A percentile compares a stretch with the other conserved stretches of the same genome.
Conservation (phyloP, 805 yeast genomes). For the Yarrowia phangngaensis region DNA sequence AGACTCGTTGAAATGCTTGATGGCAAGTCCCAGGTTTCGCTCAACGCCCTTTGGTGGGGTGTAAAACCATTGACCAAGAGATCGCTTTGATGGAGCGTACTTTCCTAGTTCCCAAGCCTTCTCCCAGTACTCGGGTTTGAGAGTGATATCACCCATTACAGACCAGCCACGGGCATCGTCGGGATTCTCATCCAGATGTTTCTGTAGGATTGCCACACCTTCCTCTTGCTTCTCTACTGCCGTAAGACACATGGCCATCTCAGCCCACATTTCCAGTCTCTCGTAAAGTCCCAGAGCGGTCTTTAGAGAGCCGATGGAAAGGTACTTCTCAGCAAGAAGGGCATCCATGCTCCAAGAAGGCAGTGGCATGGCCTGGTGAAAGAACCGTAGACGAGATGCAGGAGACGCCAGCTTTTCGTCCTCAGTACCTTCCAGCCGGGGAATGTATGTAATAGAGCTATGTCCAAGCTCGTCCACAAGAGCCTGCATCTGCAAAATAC, state of each 20-base stretch:
- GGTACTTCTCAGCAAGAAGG: slow-evolving; percentile 75
- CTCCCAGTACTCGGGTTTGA: slow-evolving; percentile 72
- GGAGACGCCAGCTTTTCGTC: slow-evolving; percentile 36
- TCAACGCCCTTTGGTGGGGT: slow-evolving; percentile 53
- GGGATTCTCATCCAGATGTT: slow-evolving; percentile 55
- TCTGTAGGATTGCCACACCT: slow-evolving; percentile 58
- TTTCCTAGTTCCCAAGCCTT: slow-evolving; percentile 83
- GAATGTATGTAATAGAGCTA: slow-evolving; percentile 49
- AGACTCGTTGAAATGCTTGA: slow-evolving; percentile 70
- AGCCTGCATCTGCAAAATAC: slow-evolving; percentile 87
- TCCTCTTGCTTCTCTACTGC: slow-evolving; percentile 68
- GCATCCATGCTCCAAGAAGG: slow-evolving; percentile 86
- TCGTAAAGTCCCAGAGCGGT: slow-evolving; percentile 89
- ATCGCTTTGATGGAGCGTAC: slow-evolving; percentile 79
- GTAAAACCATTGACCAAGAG: slow-evolving; percentile 71
- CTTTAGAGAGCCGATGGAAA: slow-evolving; percentile 77
- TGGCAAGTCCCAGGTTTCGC: slow-evolving; percentile 52
- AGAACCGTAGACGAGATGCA: slow-evolving; percentile 58
- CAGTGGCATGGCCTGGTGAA: slow-evolving; percentile 69
- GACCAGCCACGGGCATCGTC: slow-evolving; percentile 79
- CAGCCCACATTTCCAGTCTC: slow-evolving; percentile 68
- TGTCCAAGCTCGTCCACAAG: slow-evolving; percentile 83
- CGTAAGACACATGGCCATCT: slow-evolving; percentile 87
- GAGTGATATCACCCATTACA: slow-evolving; percentile 78
- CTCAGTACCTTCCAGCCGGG: slow-evolving; percentile 33